Evolutionary conservation across 495 filamentous ascomycete species (phyloP), one percentile per base, ranked within the genome.

Genomic region (Aspergillus diversus): DNA sequence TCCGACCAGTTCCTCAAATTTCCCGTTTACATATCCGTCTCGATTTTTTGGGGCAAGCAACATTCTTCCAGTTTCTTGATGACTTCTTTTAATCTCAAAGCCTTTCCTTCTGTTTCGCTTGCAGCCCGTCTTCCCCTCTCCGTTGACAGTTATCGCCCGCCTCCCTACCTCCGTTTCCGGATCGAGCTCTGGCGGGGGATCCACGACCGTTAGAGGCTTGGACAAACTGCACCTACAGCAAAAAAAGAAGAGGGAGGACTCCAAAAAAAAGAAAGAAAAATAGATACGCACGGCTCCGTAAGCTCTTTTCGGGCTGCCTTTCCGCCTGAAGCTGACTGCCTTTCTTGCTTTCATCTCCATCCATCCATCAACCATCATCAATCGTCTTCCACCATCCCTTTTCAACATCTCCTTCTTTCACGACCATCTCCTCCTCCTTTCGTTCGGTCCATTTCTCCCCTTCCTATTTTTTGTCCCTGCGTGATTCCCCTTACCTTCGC

Each of bases 171-270:
- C 75, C 73, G 74, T 73, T 77, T 78, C 73, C 76, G 76, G 75
- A 68, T 74, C 57, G 67, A 74, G 75, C 60, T 68, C 64, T 72
- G 73, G 71, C 66, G 75, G 75, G 72, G 73, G 72, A 75, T 77
- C 71, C 71, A 75, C 70, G 73, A 70, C 66, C 72, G 68, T 74
- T 75, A 67, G 64, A 73, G 62, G 61, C 63, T 60, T 57, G 56
- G 66, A 61, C 52, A 60, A 46, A 57, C 46, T 16, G 50, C 57
- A 61, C 55, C 56, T 55, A 59, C 49, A 47, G 16, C 37, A 64
- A 61, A 59, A 59, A 63, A 54, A 57, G 60, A 64, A 66, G 63
- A 65, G 57, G 66, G 59, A 67, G 47, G 61, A 65, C 57, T 68
- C 63, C 31, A 53, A 61, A 61, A 61, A 48, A 52, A 58, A 57